These are phyloP conservation scores for Collybia sordida DNA, from an alignment of 768 basidiomycete genomes.

Conservation along the genomic window DNA sequence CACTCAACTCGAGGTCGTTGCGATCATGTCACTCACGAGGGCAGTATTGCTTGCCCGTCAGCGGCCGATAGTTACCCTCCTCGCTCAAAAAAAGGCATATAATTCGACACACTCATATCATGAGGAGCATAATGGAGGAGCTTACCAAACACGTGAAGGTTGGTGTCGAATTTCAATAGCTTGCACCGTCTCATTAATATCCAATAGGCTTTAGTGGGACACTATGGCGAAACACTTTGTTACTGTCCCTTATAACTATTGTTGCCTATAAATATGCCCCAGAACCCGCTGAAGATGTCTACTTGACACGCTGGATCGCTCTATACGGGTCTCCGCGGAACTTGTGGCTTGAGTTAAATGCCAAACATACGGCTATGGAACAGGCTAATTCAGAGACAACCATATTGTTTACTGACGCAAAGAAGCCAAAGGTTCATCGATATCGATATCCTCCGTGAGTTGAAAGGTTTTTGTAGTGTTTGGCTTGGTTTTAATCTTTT, in stretches of 20 bases:
- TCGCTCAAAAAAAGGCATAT: constrained; percentile 40
- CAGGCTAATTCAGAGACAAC: constrained; percentile 41
- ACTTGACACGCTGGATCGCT: constrained; percentile 66
- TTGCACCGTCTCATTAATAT: not conserved
- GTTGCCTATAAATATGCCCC: constrained; percentile 73
- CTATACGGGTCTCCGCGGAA: constrained; percentile 53
- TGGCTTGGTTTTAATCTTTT: constrained; percentile 9
- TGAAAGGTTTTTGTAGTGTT: not conserved
- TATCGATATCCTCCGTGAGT: constrained; percentile 77
- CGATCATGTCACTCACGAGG: constrained; percentile 44
- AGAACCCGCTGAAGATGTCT: constrained; percentile 54
- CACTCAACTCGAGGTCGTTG: no score
- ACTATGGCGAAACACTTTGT: constrained; percentile 65
- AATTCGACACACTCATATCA: constrained; percentile 45
- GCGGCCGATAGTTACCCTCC: constrained; percentile 26
- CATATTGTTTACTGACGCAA: constrained; percentile 41
- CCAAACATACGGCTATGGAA: constrained; percentile 52
- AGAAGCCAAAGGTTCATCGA: constrained; percentile 53
- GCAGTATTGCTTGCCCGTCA: constrained; percentile 34
- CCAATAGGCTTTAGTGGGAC: constrained; percentile 57
- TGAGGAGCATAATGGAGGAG: constrained; percentile 36
- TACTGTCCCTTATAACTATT: constrained; percentile 48
- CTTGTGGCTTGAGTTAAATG: constrained; percentile 55
- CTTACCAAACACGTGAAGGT: constrained; percentile 61
- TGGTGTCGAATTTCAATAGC: constrained; percentile 13